phyloP scores from a whole-genome alignment of 257 asterid genomes.

The Solanum megistacrolobum region DNA sequence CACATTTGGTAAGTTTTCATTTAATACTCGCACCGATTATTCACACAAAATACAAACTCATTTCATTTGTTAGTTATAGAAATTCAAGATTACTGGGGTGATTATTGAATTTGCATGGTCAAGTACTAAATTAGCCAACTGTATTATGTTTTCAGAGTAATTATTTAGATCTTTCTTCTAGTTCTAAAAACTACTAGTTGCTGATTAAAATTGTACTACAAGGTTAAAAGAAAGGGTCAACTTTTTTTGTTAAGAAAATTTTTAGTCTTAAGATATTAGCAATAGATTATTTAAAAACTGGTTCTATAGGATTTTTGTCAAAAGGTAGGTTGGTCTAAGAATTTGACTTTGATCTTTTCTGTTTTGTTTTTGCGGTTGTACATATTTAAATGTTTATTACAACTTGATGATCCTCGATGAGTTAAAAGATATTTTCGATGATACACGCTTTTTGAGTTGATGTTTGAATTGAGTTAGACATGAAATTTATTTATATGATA shows the following conservation, averaged over 20 bases:
- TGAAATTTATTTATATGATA: neutral
- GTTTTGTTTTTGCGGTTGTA: neutral
- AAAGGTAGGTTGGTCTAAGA: neutral
- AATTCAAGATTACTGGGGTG: neutral
- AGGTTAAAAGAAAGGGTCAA: neutral
- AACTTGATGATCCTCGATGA: neutral
- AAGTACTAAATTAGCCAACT: neutral
- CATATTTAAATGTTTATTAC: neutral
- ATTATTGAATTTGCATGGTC: neutral
- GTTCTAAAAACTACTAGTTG: neutral
- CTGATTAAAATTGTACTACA: neutral
- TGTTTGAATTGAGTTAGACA: neutral
- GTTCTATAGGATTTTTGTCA: neutral
- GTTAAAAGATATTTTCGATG: neutral
- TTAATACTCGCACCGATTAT: neutral
- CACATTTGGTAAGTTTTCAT: slow-evolving; percentile 47
- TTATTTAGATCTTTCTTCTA: neutral
- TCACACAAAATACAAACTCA: neutral
- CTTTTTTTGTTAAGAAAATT: neutral
- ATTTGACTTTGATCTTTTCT: neutral
- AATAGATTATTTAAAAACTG: neutral
- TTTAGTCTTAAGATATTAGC: neutral
- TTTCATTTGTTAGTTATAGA: neutral
- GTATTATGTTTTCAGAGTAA: too few species aligned
- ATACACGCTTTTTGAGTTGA: neutral